Conservation (phyloP, 495 filamentous ascomycete species). For the Corynascus novoguineensis region DNA sequence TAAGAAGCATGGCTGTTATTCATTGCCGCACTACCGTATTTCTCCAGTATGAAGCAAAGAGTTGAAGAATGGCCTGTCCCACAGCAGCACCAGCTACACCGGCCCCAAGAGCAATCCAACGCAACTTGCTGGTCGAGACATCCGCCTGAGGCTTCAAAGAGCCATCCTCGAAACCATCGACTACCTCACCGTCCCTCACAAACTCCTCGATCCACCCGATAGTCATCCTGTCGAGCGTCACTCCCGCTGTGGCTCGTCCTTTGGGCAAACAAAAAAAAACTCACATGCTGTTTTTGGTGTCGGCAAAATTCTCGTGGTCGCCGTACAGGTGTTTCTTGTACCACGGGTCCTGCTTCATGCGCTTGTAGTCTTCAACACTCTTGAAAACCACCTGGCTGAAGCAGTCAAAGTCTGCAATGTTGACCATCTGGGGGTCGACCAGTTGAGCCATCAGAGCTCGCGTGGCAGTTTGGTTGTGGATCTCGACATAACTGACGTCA, state of each 20-base stretch:
- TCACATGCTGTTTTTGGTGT: conserved; percentile 22
- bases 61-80: too few species aligned
- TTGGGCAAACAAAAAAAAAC: too few species aligned
- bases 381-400: conserved; percentile 40
- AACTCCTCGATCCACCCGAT: conserved; percentile 20
- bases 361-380: conserved; percentile 33
- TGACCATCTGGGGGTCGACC: conserved; percentile 34
- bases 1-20: too few species aligned
- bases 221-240: conserved; percentile 14
- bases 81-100: too few species aligned
- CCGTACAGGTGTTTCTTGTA: conserved; percentile 35
- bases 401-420: conserved; percentile 41
- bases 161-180: neutral
- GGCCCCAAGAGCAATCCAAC: too few species aligned
- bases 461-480: conserved; percentile 36
- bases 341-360: conserved; percentile 36
- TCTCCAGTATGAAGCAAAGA: too few species aligned
- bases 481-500: conserved; percentile 19
- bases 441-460: conserved; percentile 36
- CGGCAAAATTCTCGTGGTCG: conserved; percentile 47
- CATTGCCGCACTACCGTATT: too few species aligned
- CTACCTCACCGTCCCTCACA: conserved; percentile 18
- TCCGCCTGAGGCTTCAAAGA: neutral
- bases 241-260: too few species aligned
- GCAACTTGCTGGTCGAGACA: neutral